Base-by-base conservation (phyloP, 257 asterid species). In the Primulina huaijiensis region DNA sequence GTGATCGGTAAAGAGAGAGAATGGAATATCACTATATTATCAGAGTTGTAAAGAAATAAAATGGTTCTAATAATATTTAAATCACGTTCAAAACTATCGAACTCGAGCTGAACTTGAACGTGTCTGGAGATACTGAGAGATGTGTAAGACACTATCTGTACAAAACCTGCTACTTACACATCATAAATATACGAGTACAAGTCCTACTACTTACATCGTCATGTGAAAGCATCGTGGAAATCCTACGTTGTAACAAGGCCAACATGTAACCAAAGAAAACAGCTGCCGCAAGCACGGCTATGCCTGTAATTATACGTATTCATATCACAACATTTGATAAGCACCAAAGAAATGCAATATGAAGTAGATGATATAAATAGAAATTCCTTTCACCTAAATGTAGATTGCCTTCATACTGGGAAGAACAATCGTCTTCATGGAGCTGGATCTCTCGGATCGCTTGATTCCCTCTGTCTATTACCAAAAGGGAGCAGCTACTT, bases 361-460 rank as follows among this genome's bases (percentile, higher is more conserved):
- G 53, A 75, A 19, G 52, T 68, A n/a, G 12, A 10, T 7, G 60
- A 43, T 38, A 4, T 21, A 33, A 8, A 12, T 29, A 43, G n/a
- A 43, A 43, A 40, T 37, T 3, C 17, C 7, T 19, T 0, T 50
- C 72, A 90, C 99, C 99, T 79, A 89, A 74, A 61, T 84, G 82
- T 64, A 88, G 86, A 80, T 82, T 90, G 69, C 55, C 78, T 14
- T 87, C 95, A 16, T 80, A 75, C 21, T 81, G 82, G 60, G 62
- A 3, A 10, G 95, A 78, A 76, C 99, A 93, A 77, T 93, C 97
- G 23, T 85, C 89, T 58, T 90, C 89, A 0, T 75, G 92, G 71
- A 93, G 95, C 55, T 78, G 95, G 66, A 93, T 90, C 86, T 93
- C 97, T 12, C 99, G 89, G 71, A 93, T 93, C 1, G 99, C 99